Evolutionary conservation across 2,329 filamentous ascomycete species (phyloP), one percentile per base, ranked within the genome.

Genomic region (Aspergillus felis): DNA sequence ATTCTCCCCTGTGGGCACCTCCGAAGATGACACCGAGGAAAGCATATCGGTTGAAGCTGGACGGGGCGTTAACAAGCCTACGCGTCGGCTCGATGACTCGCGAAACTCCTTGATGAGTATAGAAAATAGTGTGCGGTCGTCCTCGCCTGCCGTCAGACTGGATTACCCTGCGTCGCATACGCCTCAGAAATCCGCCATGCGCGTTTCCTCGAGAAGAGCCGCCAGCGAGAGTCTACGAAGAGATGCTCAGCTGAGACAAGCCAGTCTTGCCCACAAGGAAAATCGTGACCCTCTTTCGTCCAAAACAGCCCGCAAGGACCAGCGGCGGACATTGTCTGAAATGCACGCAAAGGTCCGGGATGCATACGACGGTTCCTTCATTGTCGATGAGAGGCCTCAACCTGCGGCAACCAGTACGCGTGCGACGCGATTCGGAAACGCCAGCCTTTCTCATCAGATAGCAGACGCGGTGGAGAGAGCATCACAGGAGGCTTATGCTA

Each of bases 11-110:
- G 66, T 73, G 22, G 71, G 71, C 47, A 72, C 71, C 38, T 77
- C 75, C 29, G 73, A 74, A 49, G 77, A 79, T 55, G 68, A 68
- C 3, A 72, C 76, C 12, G 76, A 81, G 44, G 76, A 79, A 51
- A 78, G 76, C 53, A 74, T 81, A 58, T 85, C 83, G 2, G 76
- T 87, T 56, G 84, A 87, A 65, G 68, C 84, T 32, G 83, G 81
- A 49, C 78, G 85, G 55, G 84, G 81, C 32, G 68, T 74, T 24
- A 76, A 76, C 59, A 77, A 70, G 60, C 61, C 61, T 17, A 59
- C 61, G 58, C 69, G 60, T 64, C 74, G 62, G 57, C 64, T 69
- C 67, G 76, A 83, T 59, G 78, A 82, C 63, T 84, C 81, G 28
- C 78, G 79, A 49, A 77, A 81, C 59, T 76, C 78, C 4, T 68